Base-by-base conservation (phyloP, 2,329 filamentous ascomycete species). In the Neonectria neomacrospora region DNA sequence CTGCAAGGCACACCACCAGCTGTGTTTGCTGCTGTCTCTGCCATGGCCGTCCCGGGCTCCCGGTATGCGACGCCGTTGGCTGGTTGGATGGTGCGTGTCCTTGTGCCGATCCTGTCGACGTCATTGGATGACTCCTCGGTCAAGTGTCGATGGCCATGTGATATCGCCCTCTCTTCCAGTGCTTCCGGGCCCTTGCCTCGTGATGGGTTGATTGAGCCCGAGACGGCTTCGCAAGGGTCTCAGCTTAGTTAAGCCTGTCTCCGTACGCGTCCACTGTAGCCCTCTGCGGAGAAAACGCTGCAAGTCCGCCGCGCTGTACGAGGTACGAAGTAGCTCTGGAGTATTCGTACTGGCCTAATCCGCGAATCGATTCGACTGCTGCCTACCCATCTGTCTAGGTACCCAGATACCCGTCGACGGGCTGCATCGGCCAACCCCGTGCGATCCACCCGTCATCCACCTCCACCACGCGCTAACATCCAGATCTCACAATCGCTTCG, bases 391-490 rank as follows among this genome's bases (percentile, higher is more conserved):
- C 37, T 26, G 23, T 26, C 23, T 26, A 26, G n/a, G n/a, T n/a
- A n/a, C n/a, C n/a, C n/a, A n/a, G 22, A 60, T 59, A 30, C 61
- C 66, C 56, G 52, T 69, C 68, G 52, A 57, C 61, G n/a, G n/a
- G n/a, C 16, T 71, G 69, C 69, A 71, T 71, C 69, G 69, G 69
- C 51, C 69, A 71, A 71, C 54, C 69, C 69, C 67, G 69, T 61
- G 41, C 53, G 59, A 57, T 61, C 52, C 54, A 57, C 58, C 55
- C 41, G 32, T 41, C 48, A 28, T n/a, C n/a, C 23, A 28, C 22
- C 44, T 39, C 48, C 39, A 30, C 34, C 50, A 48, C 41, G 11
- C n/a, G 12, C 26, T 41, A 5, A 41, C 12, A 41, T 23, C 30
- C 45, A 60, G 41, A 37, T 59, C 56, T 50, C 47, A 26, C 28